Conservation (phyloP, 1,284 basidiomycete genomes). For the Rhodotorula sp. region DNA sequence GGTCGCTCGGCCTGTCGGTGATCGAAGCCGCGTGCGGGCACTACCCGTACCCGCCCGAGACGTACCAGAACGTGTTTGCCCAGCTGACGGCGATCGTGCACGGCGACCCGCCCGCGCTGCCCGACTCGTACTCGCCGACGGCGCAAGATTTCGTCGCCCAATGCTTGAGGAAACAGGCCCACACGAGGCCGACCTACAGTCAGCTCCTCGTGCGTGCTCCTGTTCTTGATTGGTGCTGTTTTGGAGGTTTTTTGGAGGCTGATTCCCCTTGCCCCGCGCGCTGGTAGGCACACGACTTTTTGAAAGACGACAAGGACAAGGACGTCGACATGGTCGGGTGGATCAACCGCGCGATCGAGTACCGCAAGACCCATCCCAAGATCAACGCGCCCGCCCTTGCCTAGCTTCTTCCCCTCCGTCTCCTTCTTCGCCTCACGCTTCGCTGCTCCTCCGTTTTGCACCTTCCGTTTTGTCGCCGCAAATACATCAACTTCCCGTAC, state of each 20-base stretch:
- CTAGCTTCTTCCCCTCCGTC: background rate
- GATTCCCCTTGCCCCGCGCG: too few relatives aligned
- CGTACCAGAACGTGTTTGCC: slow-evolving; percentile 93
- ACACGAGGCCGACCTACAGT: slow-evolving; percentile 76
- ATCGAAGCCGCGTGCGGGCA: slow-evolving; percentile 89
- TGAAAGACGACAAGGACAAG: slow-evolving; percentile 52
- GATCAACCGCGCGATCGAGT: slow-evolving; percentile 64
- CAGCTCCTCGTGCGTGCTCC: slow-evolving; percentile 65
- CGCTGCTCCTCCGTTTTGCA: background rate
- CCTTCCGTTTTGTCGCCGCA: too few relatives aligned
- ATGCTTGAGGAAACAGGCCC: slow-evolving; percentile 71
- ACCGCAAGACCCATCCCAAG: slow-evolving; percentile 28
- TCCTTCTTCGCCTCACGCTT: background rate
- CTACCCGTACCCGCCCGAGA: slow-evolving; percentile 98
- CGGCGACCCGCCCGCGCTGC: slow-evolving; percentile 84
- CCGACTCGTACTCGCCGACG: slow-evolving; percentile 44
- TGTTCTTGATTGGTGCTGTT: too few relatives aligned
- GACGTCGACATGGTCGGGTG: slow-evolving; percentile 59
- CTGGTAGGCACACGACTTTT: slow-evolving; percentile 62
- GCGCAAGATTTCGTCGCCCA: slow-evolving; percentile 55
- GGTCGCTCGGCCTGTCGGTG: slow-evolving; percentile 94
- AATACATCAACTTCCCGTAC: too few relatives aligned
- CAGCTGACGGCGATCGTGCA: slow-evolving; percentile 95
- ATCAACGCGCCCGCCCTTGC: slow-evolving; percentile 21
- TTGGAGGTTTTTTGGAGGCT: too few relatives aligned